A percentile compares a stretch with the other conserved stretches of the same genome.
Evolutionary conservation across 768 basidiomycete genomes (phyloP).

Genomic region (Russula olivacea): DNA sequence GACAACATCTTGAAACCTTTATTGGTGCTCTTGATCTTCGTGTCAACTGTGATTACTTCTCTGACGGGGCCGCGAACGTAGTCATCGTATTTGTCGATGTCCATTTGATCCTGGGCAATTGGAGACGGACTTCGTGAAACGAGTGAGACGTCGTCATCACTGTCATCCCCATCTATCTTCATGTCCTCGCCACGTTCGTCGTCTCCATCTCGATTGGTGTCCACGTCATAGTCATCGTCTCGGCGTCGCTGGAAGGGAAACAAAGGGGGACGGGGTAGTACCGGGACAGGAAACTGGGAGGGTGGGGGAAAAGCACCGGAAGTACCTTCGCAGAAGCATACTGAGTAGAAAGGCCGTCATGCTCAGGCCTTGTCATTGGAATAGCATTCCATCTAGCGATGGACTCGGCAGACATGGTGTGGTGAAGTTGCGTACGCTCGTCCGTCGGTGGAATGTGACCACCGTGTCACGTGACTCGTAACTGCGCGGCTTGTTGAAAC

Average conservation of each 20-base stretch:
- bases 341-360: constrained; percentile 2
- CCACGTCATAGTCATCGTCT: constrained; percentile 28
- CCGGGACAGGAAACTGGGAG: constrained; percentile 21
- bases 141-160: constrained; percentile 66
- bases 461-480: constrained; percentile 9
- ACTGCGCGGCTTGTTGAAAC: background rate
- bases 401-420: constrained; percentile 54
- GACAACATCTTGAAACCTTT: constrained; percentile 76
- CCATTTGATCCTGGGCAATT: constrained; percentile 40
- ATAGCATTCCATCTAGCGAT: constrained; percentile 73
- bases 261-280: constrained; percentile 36
- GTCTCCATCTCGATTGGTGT: constrained; percentile 27
- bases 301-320: constrained; percentile 47
- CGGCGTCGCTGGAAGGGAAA: constrained; percentile 58
- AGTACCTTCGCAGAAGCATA: constrained; percentile 21
- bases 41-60: constrained; percentile 76
- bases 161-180: constrained; percentile 38
- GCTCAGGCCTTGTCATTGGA: constrained; percentile 39
- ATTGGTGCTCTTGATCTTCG: constrained; percentile 71
- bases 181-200: constrained; percentile 23
- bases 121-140: constrained; percentile 79
- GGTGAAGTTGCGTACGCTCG: background rate
- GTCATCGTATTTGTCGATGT: constrained; percentile 63
- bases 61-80: constrained; percentile 44
- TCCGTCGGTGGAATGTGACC: background rate